Conservation (phyloP, 768 basidiomycete species). For the Porpolomopsis calyptriformis region DNA sequence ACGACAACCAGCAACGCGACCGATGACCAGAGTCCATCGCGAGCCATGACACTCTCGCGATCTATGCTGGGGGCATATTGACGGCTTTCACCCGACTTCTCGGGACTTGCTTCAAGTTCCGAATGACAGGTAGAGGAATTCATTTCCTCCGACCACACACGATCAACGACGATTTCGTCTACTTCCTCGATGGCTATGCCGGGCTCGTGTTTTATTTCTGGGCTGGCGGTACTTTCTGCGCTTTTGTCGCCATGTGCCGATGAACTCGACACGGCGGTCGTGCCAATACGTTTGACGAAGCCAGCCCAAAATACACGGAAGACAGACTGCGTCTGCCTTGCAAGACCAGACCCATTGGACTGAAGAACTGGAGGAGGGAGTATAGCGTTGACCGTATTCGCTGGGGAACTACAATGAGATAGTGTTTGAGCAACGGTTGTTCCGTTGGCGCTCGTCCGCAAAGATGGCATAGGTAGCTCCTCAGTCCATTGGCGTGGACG, state of each 20-base stretch:
- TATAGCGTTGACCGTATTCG: conserved; percentile 1
- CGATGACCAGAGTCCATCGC: conserved; percentile 27
- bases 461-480: conserved; percentile 5
- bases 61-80: conserved; percentile 22
- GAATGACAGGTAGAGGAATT: conserved; percentile 44
- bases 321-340: conserved; percentile 23
- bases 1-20: conserved; percentile 30
- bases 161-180: conserved; percentile 69
- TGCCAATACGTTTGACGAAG: conserved; percentile 44
- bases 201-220: conserved; percentile 19
- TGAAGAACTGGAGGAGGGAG: conserved; percentile 37
- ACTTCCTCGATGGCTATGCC: conserved; percentile 33
- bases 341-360: conserved; percentile 14
- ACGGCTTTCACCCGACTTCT: conserved; percentile 39
- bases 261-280: conserved; percentile 44
- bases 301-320: conserved; percentile 37
- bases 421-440: neutral
- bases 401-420: neutral
- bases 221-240: conserved; percentile 28
- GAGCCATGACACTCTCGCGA: conserved; percentile 22
- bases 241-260: conserved; percentile 38
- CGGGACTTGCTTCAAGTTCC: conserved; percentile 37
- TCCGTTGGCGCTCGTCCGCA: conserved; percentile 5
- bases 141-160: conserved; percentile 52
- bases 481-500: conserved; percentile 6